Base-by-base conservation (phyloP, 1,284 basidiomycete species). In the Boletus sp. region DNA sequence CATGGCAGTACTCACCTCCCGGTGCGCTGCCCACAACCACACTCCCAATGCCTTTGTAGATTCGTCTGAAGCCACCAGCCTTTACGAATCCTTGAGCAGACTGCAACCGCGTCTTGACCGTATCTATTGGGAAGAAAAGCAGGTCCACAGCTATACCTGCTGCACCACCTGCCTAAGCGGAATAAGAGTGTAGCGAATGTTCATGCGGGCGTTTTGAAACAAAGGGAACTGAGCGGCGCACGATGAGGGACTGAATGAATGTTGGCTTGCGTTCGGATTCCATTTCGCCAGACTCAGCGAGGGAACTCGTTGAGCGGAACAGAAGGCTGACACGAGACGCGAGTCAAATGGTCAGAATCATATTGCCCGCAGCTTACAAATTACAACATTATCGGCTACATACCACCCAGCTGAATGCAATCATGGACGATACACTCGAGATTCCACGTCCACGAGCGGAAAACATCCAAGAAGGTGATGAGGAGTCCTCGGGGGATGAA, bases 51-150 rank as follows among this genome's bases (percentile, higher is more conserved):
- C 96, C 95, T 57, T 89, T 88, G 70, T 99, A 99, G 12, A 99
- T 82, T 7, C 94, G 94, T 39, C 72, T 81, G 68, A 99, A 92
- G 0, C 94, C 95, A 8, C 96, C 95, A 2, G 92, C 84, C 20
- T 75, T 73, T 48, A 82, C 68, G 67, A 99, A 98, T 2, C 95
- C 95, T 62, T 91, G 84, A 1, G 83, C 69, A 4, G 93, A 88
- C 64, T 99, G 95, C 45, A 97, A 72, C 29, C 95, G 84, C 13
- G 95, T 98, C 71, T 99, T 99, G 65, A 98, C 72, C 1, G 95
- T 97, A 71, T 99, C 95, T 52, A 98, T 85, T 0, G 95, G 95
- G 68, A 92, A 98, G 73, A 98, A 95, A 30, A 97, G 79, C 49
- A 98, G 77, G 70, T 99, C 95, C 20, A 95, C 93, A 1, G 91